Conservation (phyloP, 2,329 filamentous ascomycete genomes). For the Aciculosporium take region DNA sequence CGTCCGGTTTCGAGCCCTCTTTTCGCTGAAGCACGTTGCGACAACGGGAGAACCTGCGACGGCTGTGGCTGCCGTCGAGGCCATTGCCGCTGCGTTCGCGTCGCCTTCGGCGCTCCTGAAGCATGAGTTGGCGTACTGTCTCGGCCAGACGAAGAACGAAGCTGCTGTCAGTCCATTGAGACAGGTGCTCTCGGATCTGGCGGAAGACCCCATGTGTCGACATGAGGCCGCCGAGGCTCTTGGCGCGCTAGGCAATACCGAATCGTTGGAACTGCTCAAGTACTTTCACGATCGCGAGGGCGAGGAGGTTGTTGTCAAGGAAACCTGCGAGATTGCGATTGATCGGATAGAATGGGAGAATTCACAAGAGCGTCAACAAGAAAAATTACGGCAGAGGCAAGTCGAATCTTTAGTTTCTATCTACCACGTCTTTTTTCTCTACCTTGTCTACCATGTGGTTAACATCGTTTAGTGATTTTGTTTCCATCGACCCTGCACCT, state of each 20-base stretch:
- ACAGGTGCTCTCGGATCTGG: conserved; percentile 56
- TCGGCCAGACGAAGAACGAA: conserved; percentile 75
- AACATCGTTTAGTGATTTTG: conserved; percentile 57
- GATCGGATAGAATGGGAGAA: conserved; percentile 90
- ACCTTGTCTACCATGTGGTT: background rate
- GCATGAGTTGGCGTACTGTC: conserved; percentile 93
- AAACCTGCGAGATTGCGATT: conserved; percentile 95
- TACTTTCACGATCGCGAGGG: conserved; percentile 58
- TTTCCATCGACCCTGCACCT: conserved; percentile 88
- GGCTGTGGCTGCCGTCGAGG: conserved; percentile 44
- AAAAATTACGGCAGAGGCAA: conserved; percentile 73
- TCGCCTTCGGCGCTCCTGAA: conserved; percentile 85
- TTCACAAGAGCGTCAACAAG: conserved; percentile 52
- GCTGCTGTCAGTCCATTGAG: conserved; percentile 61
- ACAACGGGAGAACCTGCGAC: conserved; percentile 49
- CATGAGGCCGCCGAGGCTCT: conserved; percentile 95
- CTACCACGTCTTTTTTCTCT: conserved; percentile 2
- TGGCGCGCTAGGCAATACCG: conserved; percentile 65
- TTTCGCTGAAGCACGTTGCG: conserved; percentile 91
- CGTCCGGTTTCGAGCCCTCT: conserved; percentile 86
- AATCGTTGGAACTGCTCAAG: conserved; percentile 60
- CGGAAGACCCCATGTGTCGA: conserved; percentile 89
- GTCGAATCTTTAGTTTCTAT: conserved; percentile 10
- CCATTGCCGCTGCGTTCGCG: conserved; percentile 75
- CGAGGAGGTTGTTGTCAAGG: conserved; percentile 69